Percentiles rank a stretch among this genome's conserved stretches.
These are phyloP conservation scores for Jackrogersella multiformis DNA, from an alignment of 495 filamentous ascomycete species.

Conservation along the genomic window DNA sequence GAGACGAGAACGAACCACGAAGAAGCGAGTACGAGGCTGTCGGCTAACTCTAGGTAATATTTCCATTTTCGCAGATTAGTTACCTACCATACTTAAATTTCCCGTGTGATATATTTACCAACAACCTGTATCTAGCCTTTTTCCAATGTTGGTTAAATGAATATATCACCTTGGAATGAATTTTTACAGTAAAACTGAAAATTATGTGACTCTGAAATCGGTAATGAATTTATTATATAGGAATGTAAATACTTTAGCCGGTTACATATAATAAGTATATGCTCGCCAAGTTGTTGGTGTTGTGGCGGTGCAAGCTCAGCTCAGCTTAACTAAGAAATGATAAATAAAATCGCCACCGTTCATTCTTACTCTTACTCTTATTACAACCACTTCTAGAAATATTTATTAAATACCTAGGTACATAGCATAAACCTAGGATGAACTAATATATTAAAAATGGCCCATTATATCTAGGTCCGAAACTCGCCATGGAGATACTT, in stretches of 20 bases:
- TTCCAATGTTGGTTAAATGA: too few relatives aligned
- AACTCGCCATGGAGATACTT: conserved; percentile 41
- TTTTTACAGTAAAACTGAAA: too few relatives aligned
- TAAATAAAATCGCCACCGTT: conserved; percentile 3
- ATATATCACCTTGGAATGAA: too few relatives aligned
- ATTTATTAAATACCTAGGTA: background rate
- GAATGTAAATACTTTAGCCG: background rate
- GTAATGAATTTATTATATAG: too few relatives aligned
- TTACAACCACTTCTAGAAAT: conserved; percentile 8
- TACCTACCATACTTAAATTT: background rate
- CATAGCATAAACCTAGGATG: background rate
- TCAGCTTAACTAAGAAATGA: too few relatives aligned
- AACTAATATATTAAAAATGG: background rate
- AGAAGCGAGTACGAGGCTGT: background rate
- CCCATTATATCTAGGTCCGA: background rate
- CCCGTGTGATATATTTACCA: background rate
- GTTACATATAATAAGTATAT: background rate
- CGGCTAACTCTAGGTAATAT: background rate
- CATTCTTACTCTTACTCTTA: background rate
- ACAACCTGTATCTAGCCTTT: too few relatives aligned
- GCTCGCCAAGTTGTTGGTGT: background rate
- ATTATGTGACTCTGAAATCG: too few relatives aligned
- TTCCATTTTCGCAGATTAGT: background rate
- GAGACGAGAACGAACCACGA: background rate
- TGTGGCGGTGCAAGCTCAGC: conserved; percentile 26